Evolutionary conservation across 2,329 filamentous ascomycete genomes (phyloP).

Genomic region (Fusarium anguioides): DNA sequence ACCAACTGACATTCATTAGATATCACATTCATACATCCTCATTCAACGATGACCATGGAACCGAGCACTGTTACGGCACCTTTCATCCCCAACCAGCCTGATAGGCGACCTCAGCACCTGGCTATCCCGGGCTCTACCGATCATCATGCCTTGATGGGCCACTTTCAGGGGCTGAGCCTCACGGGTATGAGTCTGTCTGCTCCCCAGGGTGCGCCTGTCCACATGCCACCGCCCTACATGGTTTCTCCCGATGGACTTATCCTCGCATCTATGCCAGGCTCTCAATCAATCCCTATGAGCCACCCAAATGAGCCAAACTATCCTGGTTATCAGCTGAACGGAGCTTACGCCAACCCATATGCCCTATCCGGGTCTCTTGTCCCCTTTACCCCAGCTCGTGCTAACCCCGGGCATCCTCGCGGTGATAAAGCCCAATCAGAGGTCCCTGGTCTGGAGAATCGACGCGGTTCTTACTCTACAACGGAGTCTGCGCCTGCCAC

Average conservation of each 20-base stretch:
- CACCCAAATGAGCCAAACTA: constrained; percentile 51
- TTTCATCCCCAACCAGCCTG: constrained; percentile 48
- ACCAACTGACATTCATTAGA: constrained; percentile 13
- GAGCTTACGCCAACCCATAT: constrained; percentile 53
- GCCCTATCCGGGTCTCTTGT: constrained; percentile 54
- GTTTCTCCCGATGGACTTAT: constrained; percentile 54
- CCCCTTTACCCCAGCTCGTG: constrained; percentile 65
- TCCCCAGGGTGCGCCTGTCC: constrained; percentile 49
- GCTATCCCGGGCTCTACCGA: constrained; percentile 48
- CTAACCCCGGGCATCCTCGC: constrained; percentile 57
- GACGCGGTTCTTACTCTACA: constrained; percentile 74
- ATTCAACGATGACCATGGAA: constrained; percentile 52
- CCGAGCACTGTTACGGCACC: constrained; percentile 47
- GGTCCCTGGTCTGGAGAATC: constrained; percentile 72
- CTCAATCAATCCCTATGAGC: constrained; percentile 51
- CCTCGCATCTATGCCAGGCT: constrained; percentile 51
- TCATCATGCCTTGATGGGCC: constrained; percentile 47
- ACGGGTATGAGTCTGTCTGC: constrained; percentile 49
- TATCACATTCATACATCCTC: constrained; percentile 51
- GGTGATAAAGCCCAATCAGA: constrained; percentile 62
- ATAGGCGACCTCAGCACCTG: constrained; percentile 47
- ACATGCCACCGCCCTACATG: constrained; percentile 52
- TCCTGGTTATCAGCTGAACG: constrained; percentile 48
- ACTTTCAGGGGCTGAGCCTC: constrained; percentile 54
- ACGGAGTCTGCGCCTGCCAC: constrained; percentile 74